These are phyloP conservation scores for Croton setiger DNA, from an alignment of 441 rosid species.

Conservation along the genomic window DNA sequence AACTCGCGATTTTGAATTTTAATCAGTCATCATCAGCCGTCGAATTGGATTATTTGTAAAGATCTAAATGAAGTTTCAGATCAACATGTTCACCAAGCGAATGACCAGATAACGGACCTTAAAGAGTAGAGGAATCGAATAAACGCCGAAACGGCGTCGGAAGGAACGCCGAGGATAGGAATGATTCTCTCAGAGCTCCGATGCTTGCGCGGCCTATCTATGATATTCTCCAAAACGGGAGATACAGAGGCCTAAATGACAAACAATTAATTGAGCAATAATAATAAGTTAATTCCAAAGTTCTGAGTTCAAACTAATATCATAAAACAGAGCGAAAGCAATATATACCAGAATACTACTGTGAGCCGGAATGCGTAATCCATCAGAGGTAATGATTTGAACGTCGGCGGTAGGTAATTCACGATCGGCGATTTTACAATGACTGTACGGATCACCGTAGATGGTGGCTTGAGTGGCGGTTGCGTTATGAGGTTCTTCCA, in stretches of 20 bases:
- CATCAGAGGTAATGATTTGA: constrained; percentile 61
- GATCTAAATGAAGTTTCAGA: constrained; percentile 6
- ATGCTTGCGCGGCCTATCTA: constrained; percentile 57
- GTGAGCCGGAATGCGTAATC: constrained; percentile 71
- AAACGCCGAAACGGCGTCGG: constrained; percentile 68
- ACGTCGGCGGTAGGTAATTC: constrained; percentile 48
- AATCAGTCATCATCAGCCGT: constrained; percentile 9
- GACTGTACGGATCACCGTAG: constrained; percentile 7
- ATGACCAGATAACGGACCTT: constrained; percentile 39
- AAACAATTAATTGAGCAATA: neutral
- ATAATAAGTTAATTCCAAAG: neutral
- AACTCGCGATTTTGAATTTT: neutral
- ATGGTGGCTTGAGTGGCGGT: neutral
- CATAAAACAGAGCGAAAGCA: neutral
- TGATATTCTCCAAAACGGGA: constrained; percentile 60
- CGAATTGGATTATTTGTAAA: neutral
- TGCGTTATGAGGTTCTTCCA: constrained; percentile 15
- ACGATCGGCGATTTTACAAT: constrained; percentile 5
- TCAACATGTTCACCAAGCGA: neutral
- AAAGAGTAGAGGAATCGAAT: constrained; percentile 57
- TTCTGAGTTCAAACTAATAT: neutral
- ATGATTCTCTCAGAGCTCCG: constrained; percentile 53
- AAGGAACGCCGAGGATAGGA: constrained; percentile 76
- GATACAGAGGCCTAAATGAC: constrained; percentile 57
- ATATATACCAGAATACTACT: constrained; percentile 53